Evolutionary conservation across 2,329 filamentous ascomycete species (phyloP).

Genomic region (Clathrospora elynae): DNA sequence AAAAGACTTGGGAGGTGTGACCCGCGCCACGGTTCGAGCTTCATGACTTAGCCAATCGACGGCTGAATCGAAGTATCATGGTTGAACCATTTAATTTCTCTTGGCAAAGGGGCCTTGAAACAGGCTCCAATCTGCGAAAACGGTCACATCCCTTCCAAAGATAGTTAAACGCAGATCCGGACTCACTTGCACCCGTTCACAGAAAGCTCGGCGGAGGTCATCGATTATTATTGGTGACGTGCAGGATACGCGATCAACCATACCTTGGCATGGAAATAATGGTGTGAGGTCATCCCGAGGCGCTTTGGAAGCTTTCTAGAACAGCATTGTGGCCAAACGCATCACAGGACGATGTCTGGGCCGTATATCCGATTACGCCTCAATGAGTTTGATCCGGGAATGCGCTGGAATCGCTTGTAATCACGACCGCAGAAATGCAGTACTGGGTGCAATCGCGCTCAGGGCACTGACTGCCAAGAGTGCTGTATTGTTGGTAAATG

Average conservation of each 20-base stretch:
- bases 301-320: slow-evolving; percentile 5
- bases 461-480: slow-evolving; percentile 6
- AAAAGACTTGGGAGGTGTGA: slow-evolving; percentile 6
- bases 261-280: neutral
- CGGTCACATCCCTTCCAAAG: slow-evolving; percentile 1
- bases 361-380: slow-evolving; percentile 19
- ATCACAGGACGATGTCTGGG: slow-evolving; percentile 6
- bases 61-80: too few species aligned
- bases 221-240: slow-evolving; percentile 11
- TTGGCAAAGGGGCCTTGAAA: slow-evolving; percentile 3
- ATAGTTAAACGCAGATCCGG: neutral
- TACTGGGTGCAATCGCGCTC: slow-evolving; percentile 1
- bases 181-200: neutral
- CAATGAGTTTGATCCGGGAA: slow-evolving; percentile 2
- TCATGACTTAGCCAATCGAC: too few species aligned
- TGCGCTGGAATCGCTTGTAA: slow-evolving; percentile 5
- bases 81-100: slow-evolving; percentile 1
- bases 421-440: neutral
- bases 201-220: neutral
- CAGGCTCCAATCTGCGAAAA: slow-evolving; percentile 11
- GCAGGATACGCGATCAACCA: slow-evolving; percentile 1
- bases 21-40: slow-evolving; percentile 6
- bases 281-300: slow-evolving; percentile 10
- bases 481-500: neutral
- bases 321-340: slow-evolving; percentile 13